Conservation (phyloP, 106 monocot genomes). For the Allium sativum region DNA sequence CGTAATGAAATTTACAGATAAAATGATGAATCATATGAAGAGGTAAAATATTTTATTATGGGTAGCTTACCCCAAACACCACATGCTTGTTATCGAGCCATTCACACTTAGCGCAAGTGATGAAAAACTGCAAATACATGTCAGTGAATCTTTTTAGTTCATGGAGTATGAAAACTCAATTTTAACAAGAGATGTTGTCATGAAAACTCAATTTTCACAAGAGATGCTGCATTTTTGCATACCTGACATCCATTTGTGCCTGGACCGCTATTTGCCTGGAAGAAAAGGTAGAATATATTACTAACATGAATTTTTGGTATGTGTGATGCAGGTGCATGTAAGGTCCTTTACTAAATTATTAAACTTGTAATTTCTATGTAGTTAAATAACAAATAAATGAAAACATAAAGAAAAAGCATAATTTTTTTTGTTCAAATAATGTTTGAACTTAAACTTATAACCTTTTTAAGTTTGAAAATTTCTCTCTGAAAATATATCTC, state of each 20-base stretch:
- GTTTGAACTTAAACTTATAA: too few species aligned
- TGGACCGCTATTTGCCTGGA: conserved; percentile 91
- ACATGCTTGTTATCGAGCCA: conserved; percentile 99
- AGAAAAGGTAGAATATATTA: conserved; percentile 1
- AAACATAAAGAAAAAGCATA: too few species aligned
- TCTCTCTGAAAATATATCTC: too few species aligned
- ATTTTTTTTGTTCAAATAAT: too few species aligned
- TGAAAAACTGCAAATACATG: conserved; percentile 63
- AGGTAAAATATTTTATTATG: neutral
- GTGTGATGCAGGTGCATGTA: too few species aligned
- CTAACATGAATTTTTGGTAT: neutral
- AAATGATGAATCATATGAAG: neutral
- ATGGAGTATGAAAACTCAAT: neutral
- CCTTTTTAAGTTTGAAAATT: too few species aligned
- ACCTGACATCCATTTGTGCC: conserved; percentile 93
- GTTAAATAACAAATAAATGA: too few species aligned
- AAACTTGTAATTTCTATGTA: too few species aligned
- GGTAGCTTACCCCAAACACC: conserved; percentile 87
- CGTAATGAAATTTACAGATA: neutral
- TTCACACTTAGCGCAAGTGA: conserved; percentile 95
- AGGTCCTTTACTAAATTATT: too few species aligned
- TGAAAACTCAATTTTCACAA: too few species aligned
- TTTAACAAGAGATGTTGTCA: neutral
- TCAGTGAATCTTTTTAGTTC: conserved; percentile 4
- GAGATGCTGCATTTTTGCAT: neutral